These are phyloP conservation scores for Metschnikowia dekortorum DNA, from an alignment of 805 yeast species.

Conservation along the genomic window DNA sequence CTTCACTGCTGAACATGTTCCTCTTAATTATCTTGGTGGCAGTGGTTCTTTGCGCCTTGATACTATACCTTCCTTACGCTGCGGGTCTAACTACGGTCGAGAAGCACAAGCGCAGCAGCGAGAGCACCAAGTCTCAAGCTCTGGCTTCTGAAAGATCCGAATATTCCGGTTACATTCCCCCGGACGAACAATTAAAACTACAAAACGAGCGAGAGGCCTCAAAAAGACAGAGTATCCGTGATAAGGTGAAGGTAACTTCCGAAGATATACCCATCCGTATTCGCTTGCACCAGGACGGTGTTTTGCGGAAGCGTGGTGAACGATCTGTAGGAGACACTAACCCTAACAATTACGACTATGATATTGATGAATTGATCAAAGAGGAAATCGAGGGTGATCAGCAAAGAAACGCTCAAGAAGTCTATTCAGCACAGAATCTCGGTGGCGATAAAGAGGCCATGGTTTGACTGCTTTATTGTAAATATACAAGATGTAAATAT, in stretches of 20 bases:
- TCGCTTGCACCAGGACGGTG: constrained; percentile 22
- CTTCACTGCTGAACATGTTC: constrained; percentile 24
- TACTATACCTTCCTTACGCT: constrained; percentile 44
- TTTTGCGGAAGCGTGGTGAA: constrained; percentile 29
- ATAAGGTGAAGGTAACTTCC: constrained; percentile 28
- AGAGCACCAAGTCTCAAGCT: constrained; percentile 5
- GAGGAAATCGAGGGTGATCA: constrained; percentile 29
- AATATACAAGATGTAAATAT: not conserved
- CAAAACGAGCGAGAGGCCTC: constrained; percentile 11
- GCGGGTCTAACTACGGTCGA: constrained; percentile 47
- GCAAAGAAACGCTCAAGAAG: constrained; percentile 6
- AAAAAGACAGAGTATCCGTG: constrained; percentile 23
- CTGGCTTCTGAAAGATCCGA: constrained; percentile 7
- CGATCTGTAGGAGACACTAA: constrained; percentile 32
- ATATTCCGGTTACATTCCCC: constrained; percentile 35
- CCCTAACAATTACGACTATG: constrained; percentile 42
- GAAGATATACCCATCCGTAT: constrained; percentile 37
- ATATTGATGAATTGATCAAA: constrained; percentile 38
- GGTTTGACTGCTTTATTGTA: constrained; percentile 7
- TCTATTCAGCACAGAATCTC: constrained; percentile 9
- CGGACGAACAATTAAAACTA: constrained; percentile 28
- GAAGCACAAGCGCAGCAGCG: constrained; percentile 19
- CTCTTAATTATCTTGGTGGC: constrained; percentile 36
- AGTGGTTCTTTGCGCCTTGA: constrained; percentile 36
- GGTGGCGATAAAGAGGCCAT: constrained; percentile 17